Base-by-base conservation (phyloP, 2,329 filamentous ascomycete species). In the Fusarium fracticaudum region DNA sequence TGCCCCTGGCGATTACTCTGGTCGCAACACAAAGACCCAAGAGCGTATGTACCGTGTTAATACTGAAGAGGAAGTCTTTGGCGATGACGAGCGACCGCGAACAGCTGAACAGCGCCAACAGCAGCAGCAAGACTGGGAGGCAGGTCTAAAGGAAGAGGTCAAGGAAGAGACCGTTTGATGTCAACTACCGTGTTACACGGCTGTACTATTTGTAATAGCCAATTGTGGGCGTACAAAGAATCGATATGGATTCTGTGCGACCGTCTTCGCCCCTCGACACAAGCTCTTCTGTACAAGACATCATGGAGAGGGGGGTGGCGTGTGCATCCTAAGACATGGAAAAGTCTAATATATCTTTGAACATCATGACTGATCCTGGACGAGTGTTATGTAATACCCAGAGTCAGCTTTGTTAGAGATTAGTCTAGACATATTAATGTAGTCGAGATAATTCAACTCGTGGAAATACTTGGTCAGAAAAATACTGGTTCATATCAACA, bases 1-100 rank as follows among this genome's bases (percentile, higher is more conserved):
- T 50, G 87, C 85, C 2, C 87, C 89, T 0, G 89, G 90, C 8
- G 85, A 87, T 78, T 89, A 88, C 77, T 79, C 80, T 13, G 72
- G 73, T 29, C 74, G 48, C 37, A 76, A 63, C n/a, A 44, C 43
- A 44, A 58, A 53, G 26, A 61, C 67, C 14, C 44, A 72, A 40
- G 54, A 75, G 18, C 48, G 24, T 33, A 63, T 75, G 62, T 67
- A 66, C 60, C 68, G 73, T n/a, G 65, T 76, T 41, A 73, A 69
- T 15, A 75, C 74, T 2, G 75, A 78, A 59, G 72, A 73, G 37
- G 76, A 78, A 38, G 67, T 76, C 17, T 74, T 78, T 58, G 77
- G 71, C n/a, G 67, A 77, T n/a, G 75, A 76, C 31, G 72, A 79
- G 61, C 74, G 71, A 45, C 78, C 78, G 6, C 62, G 33, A 17